Percentiles rank a stretch among this genome's conserved stretches.
Conservation (phyloP, 805 yeast species). For the Kluyveromyces lactis region DNA sequence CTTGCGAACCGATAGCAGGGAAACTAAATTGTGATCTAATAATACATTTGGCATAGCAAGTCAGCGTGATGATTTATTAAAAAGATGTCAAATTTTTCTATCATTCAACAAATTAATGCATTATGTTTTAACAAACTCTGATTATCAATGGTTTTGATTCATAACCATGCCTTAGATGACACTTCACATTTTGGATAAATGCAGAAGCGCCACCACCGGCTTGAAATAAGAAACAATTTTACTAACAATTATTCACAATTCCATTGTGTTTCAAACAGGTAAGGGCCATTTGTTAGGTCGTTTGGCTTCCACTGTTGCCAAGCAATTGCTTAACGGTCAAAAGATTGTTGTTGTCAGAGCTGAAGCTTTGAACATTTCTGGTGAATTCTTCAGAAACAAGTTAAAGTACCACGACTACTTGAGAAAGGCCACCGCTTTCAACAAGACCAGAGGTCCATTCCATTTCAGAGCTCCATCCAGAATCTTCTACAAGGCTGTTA, state of each 20-base stretch:
- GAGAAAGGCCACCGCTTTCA: constrained; percentile 98
- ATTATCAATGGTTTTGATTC: too few species aligned
- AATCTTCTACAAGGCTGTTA: constrained; percentile 98
- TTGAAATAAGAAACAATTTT: too few species aligned
- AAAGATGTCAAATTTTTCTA: too few species aligned
- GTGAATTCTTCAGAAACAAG: constrained; percentile 99
- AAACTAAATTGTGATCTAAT: too few species aligned
- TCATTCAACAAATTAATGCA: too few species aligned
- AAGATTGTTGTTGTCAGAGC: constrained; percentile 95
- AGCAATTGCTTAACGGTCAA: constrained; percentile 97
- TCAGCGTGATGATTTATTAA: too few species aligned
- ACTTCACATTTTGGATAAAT: too few species aligned
- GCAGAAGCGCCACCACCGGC: too few species aligned
- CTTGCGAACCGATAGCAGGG: too few species aligned
- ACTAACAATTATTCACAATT: constrained; percentile 1
- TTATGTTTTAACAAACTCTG: too few species aligned
- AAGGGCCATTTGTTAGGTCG: constrained; percentile 99
- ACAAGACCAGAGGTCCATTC: constrained; percentile 99
- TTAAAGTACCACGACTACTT: constrained; percentile 99
- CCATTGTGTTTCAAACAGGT: constrained; percentile 33
- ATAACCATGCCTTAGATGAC: too few species aligned
- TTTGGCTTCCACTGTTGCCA: constrained; percentile 97
- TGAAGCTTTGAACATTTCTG: constrained; percentile 97
- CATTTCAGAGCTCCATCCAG: constrained; percentile 99
- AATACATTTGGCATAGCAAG: too few species aligned